Evolutionary conservation across 2,329 filamentous ascomycete species (phyloP).

Genomic region (Colletotrichum truncatum): DNA sequence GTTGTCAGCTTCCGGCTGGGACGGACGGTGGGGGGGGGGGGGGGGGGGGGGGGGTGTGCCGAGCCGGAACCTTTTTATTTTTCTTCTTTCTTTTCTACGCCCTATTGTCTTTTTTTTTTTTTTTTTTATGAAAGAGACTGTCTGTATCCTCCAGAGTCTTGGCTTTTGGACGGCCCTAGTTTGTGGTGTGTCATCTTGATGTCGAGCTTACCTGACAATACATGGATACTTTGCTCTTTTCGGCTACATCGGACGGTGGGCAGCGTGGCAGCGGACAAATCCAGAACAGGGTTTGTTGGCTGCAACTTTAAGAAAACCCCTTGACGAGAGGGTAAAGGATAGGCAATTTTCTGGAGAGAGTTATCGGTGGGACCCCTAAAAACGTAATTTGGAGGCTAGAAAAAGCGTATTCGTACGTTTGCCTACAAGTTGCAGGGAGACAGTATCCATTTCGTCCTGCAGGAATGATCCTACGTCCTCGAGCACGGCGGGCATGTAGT

Average conservation of each 20-base stretch:
- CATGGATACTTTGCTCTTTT: neutral
- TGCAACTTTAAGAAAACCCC: constrained; percentile 1
- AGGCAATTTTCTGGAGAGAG: neutral
- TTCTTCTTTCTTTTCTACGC: neutral
- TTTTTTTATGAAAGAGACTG: neutral
- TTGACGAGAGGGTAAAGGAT: neutral
- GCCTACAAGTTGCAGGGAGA: neutral
- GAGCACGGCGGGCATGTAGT: neutral
- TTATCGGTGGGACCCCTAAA: neutral
- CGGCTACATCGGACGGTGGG: neutral
- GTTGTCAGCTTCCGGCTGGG: neutral
- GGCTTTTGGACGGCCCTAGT: neutral
- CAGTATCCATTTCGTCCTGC: neutral
- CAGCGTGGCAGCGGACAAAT: neutral
- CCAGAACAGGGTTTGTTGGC: neutral
- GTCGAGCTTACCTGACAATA: neutral
- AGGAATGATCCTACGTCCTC: neutral
- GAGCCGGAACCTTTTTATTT: neutral
- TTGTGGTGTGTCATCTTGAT: constrained; percentile 7
- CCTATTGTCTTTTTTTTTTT: neutral
- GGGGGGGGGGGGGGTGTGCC: neutral
- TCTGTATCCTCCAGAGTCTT: neutral
- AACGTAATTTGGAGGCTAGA: neutral
- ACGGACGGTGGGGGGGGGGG: too few relatives aligned
- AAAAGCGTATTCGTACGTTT: constrained; percentile 2